Conservation (phyloP, 345 rosid species). For the Gossypium arboreum region DNA sequence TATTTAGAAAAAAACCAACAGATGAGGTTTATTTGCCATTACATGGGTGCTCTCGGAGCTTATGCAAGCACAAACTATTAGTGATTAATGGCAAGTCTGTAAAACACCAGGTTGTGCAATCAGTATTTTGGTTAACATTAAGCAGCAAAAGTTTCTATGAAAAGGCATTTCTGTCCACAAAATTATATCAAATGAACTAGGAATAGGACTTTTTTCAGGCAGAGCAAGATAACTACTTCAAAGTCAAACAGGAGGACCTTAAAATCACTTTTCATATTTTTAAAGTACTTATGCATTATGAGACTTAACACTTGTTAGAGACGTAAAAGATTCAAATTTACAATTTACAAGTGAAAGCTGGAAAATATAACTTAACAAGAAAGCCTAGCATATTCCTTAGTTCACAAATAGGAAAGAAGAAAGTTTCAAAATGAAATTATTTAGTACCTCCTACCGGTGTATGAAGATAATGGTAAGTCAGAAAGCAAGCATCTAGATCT, state of each 20-base stretch:
- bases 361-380: background rate
- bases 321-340: background rate
- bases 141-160: background rate
- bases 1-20: background rate
- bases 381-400: background rate
- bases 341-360: background rate
- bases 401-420: background rate
- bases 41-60: background rate
- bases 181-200: background rate
- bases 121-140: background rate
- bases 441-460: conserved; percentile 49
- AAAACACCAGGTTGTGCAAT: background rate
- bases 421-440: background rate
- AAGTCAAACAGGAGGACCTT: no score
- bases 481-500: conserved; percentile 92
- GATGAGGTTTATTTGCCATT: background rate
- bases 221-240: background rate
- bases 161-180: background rate
- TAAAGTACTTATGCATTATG: no score
- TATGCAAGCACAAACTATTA: background rate
- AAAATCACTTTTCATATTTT: no score
- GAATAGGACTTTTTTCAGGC: background rate
- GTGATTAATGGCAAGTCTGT: background rate
- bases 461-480: conserved; percentile 78
- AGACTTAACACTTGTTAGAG: background rate